phyloP scores from a whole-genome alignment of 176 grass and related monocot species.

The Rhipidocladum racemiflorum region DNA sequence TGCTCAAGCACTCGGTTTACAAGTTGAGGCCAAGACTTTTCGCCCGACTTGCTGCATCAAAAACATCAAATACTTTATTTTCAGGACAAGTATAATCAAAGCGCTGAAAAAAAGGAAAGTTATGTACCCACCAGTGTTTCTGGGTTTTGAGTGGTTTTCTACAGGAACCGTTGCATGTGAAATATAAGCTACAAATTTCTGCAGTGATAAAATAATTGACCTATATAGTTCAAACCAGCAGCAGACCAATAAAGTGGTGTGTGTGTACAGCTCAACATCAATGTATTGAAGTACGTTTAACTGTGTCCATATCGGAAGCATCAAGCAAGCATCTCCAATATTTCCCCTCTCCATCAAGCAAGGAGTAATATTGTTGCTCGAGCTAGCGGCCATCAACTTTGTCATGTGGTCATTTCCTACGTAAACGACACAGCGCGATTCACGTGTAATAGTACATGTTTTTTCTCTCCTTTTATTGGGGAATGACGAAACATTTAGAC shows the following conservation, averaged over 20 bases:
- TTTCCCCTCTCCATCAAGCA: not conserved
- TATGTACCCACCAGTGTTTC: not conserved
- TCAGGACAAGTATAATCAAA: not conserved
- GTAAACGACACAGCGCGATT: not conserved
- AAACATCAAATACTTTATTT: not conserved
- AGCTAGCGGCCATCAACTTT: not conserved
- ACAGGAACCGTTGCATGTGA: conserved; percentile 20
- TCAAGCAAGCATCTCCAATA: not conserved
- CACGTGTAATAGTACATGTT: no score
- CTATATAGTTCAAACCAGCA: not conserved
- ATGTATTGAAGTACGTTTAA: not conserved
- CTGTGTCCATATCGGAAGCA: not conserved
- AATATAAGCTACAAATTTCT: conserved; percentile 28
- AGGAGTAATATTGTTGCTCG: not conserved
- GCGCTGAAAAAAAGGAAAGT: not conserved
- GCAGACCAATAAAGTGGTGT: not conserved
- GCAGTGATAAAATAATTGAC: conserved; percentile 25
- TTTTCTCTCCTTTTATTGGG: no score
- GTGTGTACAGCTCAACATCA: not conserved
- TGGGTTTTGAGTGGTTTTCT: not conserved
- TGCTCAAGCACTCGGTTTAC: not conserved
- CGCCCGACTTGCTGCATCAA: not conserved
- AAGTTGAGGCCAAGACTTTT: not conserved
- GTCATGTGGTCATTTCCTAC: not conserved
- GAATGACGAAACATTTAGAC: not conserved